These are phyloP conservation scores for Raddia guianensis DNA, from an alignment of 176 grass and related monocot species.

Conservation along the genomic window DNA sequence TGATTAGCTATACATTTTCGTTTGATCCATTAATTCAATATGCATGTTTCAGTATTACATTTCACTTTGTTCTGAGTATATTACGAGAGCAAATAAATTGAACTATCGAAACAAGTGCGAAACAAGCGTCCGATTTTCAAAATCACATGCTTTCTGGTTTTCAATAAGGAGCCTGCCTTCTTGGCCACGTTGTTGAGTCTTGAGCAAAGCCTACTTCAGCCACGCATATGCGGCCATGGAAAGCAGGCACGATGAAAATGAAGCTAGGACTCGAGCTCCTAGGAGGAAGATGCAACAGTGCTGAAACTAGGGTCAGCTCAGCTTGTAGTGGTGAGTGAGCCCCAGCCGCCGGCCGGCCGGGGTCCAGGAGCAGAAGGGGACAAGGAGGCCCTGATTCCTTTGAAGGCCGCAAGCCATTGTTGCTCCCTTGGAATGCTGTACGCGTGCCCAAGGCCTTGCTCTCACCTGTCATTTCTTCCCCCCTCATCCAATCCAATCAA, in stretches of 20 bases:
- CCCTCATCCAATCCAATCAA: slow-evolving; percentile 5
- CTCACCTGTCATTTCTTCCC: slow-evolving; percentile 22
- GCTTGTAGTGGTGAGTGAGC: background rate
- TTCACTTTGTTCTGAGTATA: too few relatives aligned
- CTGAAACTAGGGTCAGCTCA: slow-evolving; percentile 8
- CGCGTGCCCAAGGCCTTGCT: slow-evolving; percentile 17
- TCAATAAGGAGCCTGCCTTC: background rate
- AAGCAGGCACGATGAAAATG: background rate
- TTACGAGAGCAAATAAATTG: too few relatives aligned
- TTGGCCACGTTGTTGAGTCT: background rate
- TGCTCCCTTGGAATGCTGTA: slow-evolving; percentile 43
- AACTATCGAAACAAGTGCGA: too few relatives aligned
- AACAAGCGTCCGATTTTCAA: too few relatives aligned
- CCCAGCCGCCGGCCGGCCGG: background rate
- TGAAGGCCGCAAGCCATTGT: slow-evolving; percentile 41
- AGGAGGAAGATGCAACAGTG: background rate
- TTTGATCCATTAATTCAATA: too few relatives aligned
- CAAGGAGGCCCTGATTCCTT: slow-evolving; percentile 43
- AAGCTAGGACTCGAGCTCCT: slow-evolving; percentile 11
- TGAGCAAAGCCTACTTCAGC: slow-evolving; percentile 7
- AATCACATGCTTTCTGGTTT: too few relatives aligned
- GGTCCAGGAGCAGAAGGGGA: slow-evolving; percentile 27
- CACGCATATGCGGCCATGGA: background rate
- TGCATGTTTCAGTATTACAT: too few relatives aligned
- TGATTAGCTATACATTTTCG: too few relatives aligned